Evolutionary conservation across 164 flowering plant species (phyloP), one percentile per base, ranked within the genome.

Genomic region (Malania oleifera): DNA sequence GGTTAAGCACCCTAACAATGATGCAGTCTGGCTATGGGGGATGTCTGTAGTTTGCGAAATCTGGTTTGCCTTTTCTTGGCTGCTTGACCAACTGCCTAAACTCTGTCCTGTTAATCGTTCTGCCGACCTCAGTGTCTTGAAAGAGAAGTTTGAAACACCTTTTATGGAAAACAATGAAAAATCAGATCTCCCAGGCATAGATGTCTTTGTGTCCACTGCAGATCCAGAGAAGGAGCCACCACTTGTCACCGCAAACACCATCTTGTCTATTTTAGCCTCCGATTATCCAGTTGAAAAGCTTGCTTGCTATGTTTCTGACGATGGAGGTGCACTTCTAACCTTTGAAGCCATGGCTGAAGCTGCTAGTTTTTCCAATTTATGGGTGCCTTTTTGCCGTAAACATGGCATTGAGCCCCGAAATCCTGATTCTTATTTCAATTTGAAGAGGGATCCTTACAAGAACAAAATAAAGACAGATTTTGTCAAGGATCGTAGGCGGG

Each of bases 51-150:
- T 85, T 23, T 90, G 97, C 58, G 95, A 87, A 61, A 25, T 87
- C 13, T 90, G 97, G 97, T 90, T 90, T 55, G 85, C 91, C 44
- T 79, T 90, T 71, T 85, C 97, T 1, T 87, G 97, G 97, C 69
- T 90, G 24, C 87, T 90, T 37, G 95, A 90, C 44, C 92, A 85
- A 57, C 59, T 87, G 1, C 97, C 97, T 26, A 90, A 90, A 76
- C 84, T 90, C 26, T 73, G 77, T 62, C 97, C 97, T 12, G 45
- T 90, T 23, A 85, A 85, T 52, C 90, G 97, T 2, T 72, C 85
- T 14, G 82, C 97, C 5, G 97, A 89, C 53, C 81, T 89, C n/a
- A 66, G 63, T 55, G 90, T 84, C 56, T 67, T 90, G 64, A 79
- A 79, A 58, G 91, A 87, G 52, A 87, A 87, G 60, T 89, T 89